phyloP scores from a whole-genome alignment of 2,329 filamentous ascomycete genomes.

The Ceratocystiopsis sp. region DNA sequence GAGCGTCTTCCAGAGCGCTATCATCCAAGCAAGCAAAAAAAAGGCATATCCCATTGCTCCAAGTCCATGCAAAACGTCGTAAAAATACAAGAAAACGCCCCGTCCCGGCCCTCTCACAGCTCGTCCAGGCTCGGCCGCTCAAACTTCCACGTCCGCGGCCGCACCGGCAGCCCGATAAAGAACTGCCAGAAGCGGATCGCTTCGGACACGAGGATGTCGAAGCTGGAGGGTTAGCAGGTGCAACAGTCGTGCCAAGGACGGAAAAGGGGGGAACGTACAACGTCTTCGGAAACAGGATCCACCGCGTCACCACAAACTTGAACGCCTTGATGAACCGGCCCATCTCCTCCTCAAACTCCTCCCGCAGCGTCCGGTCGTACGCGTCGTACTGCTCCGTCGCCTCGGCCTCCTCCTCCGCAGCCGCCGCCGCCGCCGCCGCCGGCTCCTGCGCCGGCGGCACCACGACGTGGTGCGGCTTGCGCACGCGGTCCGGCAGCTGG shows the following conservation, averaged over 20 bases:
- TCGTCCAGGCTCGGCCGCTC: conserved; percentile 29
- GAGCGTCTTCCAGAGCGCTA: too few species aligned
- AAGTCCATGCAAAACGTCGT: too few species aligned
- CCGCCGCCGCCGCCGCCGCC: conserved; percentile 18
- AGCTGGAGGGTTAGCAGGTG: conserved; percentile 16
- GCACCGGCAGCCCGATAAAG: conserved; percentile 36
- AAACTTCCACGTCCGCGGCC: conserved; percentile 29
- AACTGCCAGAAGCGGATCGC: conserved; percentile 28
- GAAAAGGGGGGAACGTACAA: conserved; percentile 36
- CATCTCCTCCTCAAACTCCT: conserved; percentile 48
- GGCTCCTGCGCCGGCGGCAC: conserved; percentile 11
- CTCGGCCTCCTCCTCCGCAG: background rate
- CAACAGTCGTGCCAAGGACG: background rate
- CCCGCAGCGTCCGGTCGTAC: conserved; percentile 24
- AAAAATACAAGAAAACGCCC: background rate
- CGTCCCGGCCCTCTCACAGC: conserved; percentile 18
- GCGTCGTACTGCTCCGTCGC: conserved; percentile 17
- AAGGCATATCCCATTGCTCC: too few species aligned
- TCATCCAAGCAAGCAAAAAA: too few species aligned
- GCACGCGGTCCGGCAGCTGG: conserved; percentile 20
- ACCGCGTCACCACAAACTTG: conserved; percentile 51
- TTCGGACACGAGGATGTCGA: conserved; percentile 27
- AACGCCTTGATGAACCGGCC: conserved; percentile 43
- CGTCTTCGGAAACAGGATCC: conserved; percentile 49
- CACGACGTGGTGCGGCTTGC: conserved; percentile 27